phyloP scores from a whole-genome alignment of 495 filamentous ascomycete genomes.

The Astrocystis sublimbata region DNA sequence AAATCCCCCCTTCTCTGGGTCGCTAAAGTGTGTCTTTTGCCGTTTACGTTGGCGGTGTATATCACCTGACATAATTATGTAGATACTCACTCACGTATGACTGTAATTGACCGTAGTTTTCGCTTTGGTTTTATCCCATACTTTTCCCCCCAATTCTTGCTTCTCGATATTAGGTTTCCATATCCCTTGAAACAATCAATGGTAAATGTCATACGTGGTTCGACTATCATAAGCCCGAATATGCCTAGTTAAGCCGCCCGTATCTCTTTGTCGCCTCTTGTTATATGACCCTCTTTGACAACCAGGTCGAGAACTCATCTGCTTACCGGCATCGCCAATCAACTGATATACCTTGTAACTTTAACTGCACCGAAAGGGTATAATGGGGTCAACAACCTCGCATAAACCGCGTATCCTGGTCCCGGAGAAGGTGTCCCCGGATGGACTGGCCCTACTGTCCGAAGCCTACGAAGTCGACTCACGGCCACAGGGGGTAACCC shows the following conservation, averaged over 20 bases:
- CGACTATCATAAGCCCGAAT: neutral
- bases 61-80: too few species aligned
- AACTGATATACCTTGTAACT: neutral
- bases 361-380: neutral
- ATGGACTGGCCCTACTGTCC: conserved; percentile 63
- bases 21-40: too few species aligned
- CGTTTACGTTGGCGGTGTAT: too few species aligned
- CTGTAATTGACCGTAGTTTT: too few species aligned
- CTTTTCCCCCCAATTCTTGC: too few species aligned
- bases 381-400: neutral
- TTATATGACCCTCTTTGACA: neutral
- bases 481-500: conserved; percentile 54
- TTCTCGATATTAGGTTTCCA: too few species aligned
- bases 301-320: neutral
- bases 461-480: conserved; percentile 57
- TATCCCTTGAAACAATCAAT: too few species aligned
- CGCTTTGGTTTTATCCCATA: too few species aligned
- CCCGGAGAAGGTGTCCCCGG: conserved; percentile 71
- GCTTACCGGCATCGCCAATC: neutral
- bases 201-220: neutral
- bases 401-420: conserved; percentile 61
- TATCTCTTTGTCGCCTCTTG: neutral
- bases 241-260: neutral
- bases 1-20: too few species aligned
- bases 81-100: too few species aligned